phyloP scores from a whole-genome alignment of 306 rosid genomes.

The Sphenostylis stenocarpa region DNA sequence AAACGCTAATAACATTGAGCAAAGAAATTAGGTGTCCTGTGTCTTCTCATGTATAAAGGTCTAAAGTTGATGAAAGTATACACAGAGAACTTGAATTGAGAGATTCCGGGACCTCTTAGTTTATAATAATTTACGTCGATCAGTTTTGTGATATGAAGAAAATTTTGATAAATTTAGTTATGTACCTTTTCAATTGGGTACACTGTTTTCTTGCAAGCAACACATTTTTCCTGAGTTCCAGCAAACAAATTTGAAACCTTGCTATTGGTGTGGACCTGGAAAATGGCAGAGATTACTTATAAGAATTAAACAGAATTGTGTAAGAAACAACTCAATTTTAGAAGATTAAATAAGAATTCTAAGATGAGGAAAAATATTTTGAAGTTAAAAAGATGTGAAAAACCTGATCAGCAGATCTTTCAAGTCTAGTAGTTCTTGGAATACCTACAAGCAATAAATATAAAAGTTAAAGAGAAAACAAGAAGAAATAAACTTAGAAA shows the following conservation, averaged over 20 bases:
- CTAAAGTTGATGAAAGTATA: background rate
- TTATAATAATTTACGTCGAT: background rate
- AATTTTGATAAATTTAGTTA: background rate
- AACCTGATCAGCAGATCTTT: slow-evolving; percentile 76
- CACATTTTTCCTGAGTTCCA: slow-evolving; percentile 94
- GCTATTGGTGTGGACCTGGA: slow-evolving; percentile 62
- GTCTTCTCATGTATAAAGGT: background rate
- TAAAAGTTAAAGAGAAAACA: background rate
- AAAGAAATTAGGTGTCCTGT: background rate
- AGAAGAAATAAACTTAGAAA: background rate
- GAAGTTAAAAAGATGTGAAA: background rate
- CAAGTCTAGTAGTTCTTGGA: slow-evolving; percentile 61
- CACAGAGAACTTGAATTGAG: background rate
- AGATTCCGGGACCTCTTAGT: background rate
- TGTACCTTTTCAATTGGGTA: slow-evolving; percentile 92
- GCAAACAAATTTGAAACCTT: slow-evolving; percentile 73
- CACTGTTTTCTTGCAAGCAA: slow-evolving; percentile 82
- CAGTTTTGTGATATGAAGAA: background rate
- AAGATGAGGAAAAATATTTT: background rate
- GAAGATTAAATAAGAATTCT: background rate
- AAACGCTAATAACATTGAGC: background rate
- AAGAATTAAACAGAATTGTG: background rate
- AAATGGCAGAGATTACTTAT: slow-evolving; percentile 1
- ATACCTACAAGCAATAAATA: slow-evolving; percentile 50
- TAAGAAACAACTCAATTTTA: slow-evolving; percentile 17